Conservation (phyloP, 2,329 filamentous ascomycete species). For the Didymellaceae sp. region DNA sequence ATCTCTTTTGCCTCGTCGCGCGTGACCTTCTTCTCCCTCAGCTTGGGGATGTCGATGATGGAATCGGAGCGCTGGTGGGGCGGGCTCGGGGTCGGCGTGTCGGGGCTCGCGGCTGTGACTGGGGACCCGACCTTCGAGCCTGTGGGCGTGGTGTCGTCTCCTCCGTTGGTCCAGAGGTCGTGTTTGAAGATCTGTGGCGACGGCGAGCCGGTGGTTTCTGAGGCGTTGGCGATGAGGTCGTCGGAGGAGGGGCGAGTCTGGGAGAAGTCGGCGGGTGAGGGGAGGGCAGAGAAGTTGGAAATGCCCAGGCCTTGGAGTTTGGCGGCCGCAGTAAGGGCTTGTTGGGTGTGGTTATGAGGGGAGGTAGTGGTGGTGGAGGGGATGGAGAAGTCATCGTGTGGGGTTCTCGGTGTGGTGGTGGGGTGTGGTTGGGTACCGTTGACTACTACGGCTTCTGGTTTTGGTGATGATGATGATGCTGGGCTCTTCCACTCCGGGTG, state of each 20-base stretch:
- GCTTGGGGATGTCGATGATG: conserved; percentile 13
- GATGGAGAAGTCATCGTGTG: conserved; percentile 41
- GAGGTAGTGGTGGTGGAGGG: conserved; percentile 36
- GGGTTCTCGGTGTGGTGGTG: conserved; percentile 16
- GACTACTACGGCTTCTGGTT: conserved; percentile 8
- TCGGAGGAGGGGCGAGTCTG: conserved; percentile 46
- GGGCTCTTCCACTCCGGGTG: conserved; percentile 39
- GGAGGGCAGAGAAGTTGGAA: conserved; percentile 14
- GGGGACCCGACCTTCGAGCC: conserved; percentile 19
- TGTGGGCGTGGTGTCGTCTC: conserved; percentile 21
- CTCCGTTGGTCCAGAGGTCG: conserved; percentile 26
- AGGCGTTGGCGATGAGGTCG: conserved; percentile 39
- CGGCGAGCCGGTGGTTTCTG: conserved; percentile 33
- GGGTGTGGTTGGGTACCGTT: conserved; percentile 22
- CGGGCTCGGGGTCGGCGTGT: conserved; percentile 3
- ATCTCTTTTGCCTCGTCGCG: neutral
- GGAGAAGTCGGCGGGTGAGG: conserved; percentile 35
- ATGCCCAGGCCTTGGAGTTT: conserved; percentile 37
- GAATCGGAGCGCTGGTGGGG: conserved; percentile 28
- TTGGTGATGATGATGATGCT: conserved; percentile 24
- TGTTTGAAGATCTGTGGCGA: conserved; percentile 22
- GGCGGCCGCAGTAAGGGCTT: conserved; percentile 22
- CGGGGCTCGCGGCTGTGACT: conserved; percentile 28
- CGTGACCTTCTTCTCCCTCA: neutral
- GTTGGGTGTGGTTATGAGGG: conserved; percentile 20